Evolutionary conservation across 208 protist genomes (phyloP).

Genomic region (Herpetomonas samuelpessoai): DNA sequence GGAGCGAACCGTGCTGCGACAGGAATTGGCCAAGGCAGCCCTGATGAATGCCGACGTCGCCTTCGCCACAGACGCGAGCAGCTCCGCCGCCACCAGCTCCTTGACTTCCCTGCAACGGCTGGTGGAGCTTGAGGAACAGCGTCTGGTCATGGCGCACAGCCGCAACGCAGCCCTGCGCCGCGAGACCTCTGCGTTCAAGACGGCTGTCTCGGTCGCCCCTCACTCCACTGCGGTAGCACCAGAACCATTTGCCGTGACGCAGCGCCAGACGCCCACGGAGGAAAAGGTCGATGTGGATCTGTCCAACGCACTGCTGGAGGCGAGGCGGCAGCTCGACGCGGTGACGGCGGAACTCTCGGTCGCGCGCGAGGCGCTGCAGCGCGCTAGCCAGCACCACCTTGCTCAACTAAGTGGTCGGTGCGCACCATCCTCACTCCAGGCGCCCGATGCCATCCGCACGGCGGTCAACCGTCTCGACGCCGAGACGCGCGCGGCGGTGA

Average conservation of each 20-base stretch:
- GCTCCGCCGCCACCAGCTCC: slow-evolving; percentile 17
- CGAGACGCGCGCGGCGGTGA: slow-evolving; percentile 65
- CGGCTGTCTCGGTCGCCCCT: background rate
- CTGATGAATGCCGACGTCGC: slow-evolving; percentile 13
- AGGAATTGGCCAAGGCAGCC: slow-evolving; percentile 35
- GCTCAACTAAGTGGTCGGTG: slow-evolving; percentile 57
- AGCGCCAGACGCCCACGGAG: too few species aligned
- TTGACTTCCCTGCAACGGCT: slow-evolving; percentile 28
- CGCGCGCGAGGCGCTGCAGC: slow-evolving; percentile 28
- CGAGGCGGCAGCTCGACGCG: slow-evolving; percentile 41
- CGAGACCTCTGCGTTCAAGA: slow-evolving; percentile 20
- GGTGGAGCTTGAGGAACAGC: slow-evolving; percentile 48
- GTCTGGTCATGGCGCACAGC: slow-evolving; percentile 32
- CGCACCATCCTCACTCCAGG: slow-evolving; percentile 24
- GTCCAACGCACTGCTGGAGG: slow-evolving; percentile 38
- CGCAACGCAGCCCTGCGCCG: slow-evolving; percentile 35
- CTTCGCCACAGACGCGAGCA: slow-evolving; percentile 25
- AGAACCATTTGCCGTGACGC: too few species aligned
- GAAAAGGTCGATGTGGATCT: slow-evolving; percentile 5
- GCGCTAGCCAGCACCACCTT: slow-evolving; percentile 52
- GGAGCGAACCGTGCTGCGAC: slow-evolving; percentile 20
- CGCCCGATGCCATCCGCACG: slow-evolving; percentile 26
- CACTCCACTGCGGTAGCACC: too few species aligned
- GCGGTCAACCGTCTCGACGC: slow-evolving; percentile 49
- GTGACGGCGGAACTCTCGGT: slow-evolving; percentile 37